These are phyloP conservation scores for Cardamine occulta DNA, from an alignment of 345 rosid genomes.

Conservation along the genomic window DNA sequence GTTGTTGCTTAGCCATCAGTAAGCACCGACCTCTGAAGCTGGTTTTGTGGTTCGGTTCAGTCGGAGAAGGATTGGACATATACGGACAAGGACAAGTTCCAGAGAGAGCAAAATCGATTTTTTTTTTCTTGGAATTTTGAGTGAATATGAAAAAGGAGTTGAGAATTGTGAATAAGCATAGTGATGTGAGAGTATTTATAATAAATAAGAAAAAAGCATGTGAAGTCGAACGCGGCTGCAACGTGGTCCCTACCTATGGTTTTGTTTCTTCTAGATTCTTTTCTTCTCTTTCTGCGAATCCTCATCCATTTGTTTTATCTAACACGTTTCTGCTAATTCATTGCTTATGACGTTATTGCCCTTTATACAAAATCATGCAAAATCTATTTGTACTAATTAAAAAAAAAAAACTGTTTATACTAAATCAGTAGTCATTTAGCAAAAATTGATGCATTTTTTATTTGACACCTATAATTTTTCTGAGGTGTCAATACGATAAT, in stretches of 20 bases:
- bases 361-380: not conserved
- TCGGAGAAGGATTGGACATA: slow-evolving; percentile 44
- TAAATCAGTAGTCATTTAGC: too few species aligned
- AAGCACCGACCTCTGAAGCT: slow-evolving; percentile 55
- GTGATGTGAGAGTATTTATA: slow-evolving; percentile 22
- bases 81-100: not conserved
- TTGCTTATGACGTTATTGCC: not conserved
- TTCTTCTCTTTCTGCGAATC: slow-evolving; percentile 5
- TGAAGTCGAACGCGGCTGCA: slow-evolving; percentile 36
- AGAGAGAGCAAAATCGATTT: not conserved
- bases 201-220: not conserved
- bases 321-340: slow-evolving; percentile 10
- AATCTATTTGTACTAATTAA: too few species aligned
- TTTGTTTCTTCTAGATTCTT: slow-evolving; percentile 29
- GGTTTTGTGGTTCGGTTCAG: slow-evolving; percentile 40
- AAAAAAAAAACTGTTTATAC: too few species aligned
- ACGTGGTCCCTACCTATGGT: slow-evolving; percentile 31
- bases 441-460: too few species aligned
- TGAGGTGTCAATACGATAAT: too few species aligned
- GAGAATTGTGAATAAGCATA: not conserved
- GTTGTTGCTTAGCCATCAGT: slow-evolving; percentile 73
- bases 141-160: not conserved
- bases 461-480: too few species aligned
- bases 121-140: not conserved
- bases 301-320: slow-evolving; percentile 25